Evolutionary conservation across 2,329 filamentous ascomycete genomes (phyloP), one percentile per base, ranked within the genome.

Genomic region (Trichoderma pleuroti): DNA sequence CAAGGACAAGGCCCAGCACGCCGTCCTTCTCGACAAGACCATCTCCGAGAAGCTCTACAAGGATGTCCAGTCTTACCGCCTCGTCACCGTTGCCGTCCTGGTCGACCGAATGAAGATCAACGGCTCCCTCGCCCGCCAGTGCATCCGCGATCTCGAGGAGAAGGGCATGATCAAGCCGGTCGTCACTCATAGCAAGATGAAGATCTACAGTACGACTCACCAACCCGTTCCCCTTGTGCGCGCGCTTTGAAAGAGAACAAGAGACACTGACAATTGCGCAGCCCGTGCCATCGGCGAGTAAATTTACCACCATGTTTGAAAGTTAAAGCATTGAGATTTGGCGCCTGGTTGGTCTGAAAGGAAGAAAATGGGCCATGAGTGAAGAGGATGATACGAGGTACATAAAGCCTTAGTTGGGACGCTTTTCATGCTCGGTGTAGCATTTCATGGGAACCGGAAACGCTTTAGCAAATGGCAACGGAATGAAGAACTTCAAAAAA

Each of bases 1-100:
- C 89, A 99, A 99, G 96, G 96, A 99, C 91, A 99, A 99, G 94
- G 95, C 96, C 86, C 92, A 98, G 86, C 96, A 99, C 91, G 93
- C 93, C 85, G 96, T 99, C 86, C 89, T 98, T 83, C 93, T 99
- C 87, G 96, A 99, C 90, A 99, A 99, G 91, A 83, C 88, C 86
- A 97, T 92, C 82, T 92, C 92, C 78, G 96, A 99, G 87, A 97
- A 97, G 90, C 94, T 99, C 85, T 92, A 97, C 90, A 99, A 99
- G 90, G 96, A 99, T 90, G 97, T 99, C 81, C 96, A 98, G 87
- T 98, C 96, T 76, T 99, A 98, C 92, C 94, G 96, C 83, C 94
- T 99, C 85, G 94, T 99, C 87, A 98, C 96, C 83, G 92, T 98
- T 81, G 94, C 96, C 81, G 95, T 93, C 80, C 94, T 99, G 81